Evolutionary conservation across 2,329 filamentous ascomycete species (phyloP).

Genomic region (Coniella lustricola): DNA sequence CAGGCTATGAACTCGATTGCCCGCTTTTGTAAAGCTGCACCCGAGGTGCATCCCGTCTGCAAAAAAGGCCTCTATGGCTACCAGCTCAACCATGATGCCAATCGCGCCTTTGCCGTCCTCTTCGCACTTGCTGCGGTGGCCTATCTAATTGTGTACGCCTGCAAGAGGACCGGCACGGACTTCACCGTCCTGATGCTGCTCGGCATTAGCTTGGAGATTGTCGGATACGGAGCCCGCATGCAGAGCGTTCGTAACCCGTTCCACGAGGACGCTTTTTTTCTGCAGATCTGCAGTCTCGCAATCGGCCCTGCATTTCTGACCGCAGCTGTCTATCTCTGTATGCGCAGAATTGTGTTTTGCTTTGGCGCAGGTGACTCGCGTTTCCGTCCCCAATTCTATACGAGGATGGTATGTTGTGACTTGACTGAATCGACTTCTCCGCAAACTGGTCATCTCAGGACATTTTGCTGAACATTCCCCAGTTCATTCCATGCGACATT

Average conservation of each 20-base stretch:
- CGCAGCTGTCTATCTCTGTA: conserved; percentile 56
- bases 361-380: conserved; percentile 43
- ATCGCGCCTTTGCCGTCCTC: conserved; percentile 42
- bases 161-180: conserved; percentile 39
- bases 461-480: neutral
- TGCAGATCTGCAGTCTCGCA: conserved; percentile 56
- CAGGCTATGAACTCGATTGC: neutral
- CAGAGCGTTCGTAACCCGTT: conserved; percentile 48
- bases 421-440: neutral
- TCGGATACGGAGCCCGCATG: conserved; percentile 54
- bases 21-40: neutral
- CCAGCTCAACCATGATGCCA: conserved; percentile 45
- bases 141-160: conserved; percentile 32
- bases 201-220: conserved; percentile 47
- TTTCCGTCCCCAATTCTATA: conserved; percentile 40
- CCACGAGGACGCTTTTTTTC: conserved; percentile 38
- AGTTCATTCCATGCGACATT: conserved; percentile 59
- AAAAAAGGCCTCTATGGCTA: conserved; percentile 42
- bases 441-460: neutral
- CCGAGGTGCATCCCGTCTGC: conserved; percentile 20
- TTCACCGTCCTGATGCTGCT: conserved; percentile 47
- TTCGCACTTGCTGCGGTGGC: conserved; percentile 40
- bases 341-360: conserved; percentile 41
- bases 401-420: conserved; percentile 34
- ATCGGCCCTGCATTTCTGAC: conserved; percentile 59